Base-by-base conservation (phyloP, 164 flowering plant species). In the Stephania cephalantha region DNA sequence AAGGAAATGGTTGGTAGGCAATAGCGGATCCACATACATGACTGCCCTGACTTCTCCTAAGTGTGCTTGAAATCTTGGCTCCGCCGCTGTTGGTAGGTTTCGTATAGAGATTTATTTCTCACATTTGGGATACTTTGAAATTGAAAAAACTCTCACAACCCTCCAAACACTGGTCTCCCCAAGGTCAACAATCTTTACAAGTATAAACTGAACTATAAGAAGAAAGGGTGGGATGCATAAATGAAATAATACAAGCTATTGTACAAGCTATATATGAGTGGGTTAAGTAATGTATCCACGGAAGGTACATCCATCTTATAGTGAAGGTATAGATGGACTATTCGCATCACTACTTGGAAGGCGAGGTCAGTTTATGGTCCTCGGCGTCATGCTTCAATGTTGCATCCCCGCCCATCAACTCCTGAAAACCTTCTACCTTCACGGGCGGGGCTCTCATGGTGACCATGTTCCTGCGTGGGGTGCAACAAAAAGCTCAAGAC, bases 391-490 rank as follows among this genome's bases (percentile, higher is more conserved):
- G 97, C 80, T 95, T 95, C 50, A 78, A 65, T 71, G 93, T 66
- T 53, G 92, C 48, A 86, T 93, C 98, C 52, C 99, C 97, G 77
- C 98, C 98, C 98, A 96, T 92, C 80, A 96, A 81, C 76, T 96
- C 97, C 84, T 90, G 95, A 79, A 96, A 96, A 6, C 98, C 99
- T 79, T 94, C 99, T 31, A 95, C 99, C 80, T 96, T 96, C 75
- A 96, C 97, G 1, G 98, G 97, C 11, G 88, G 98, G 74, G 98
- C 90, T 85, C 99, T 89, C 31, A 79, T 87, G 71, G 83, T 77
- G 45, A 87, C 84, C 79, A 81, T 71, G 78, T 78, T 85, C 87
- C 99, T 95, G 88, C 86, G 81, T 6, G 42, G 42, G 42, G 42
- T 35, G 64, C 5, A 29, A 20, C 15, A 81, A 46, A 69, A 8